Evolutionary conservation across 2,329 filamentous ascomycete species (phyloP).

Genomic region (Fusarium succisae): DNA sequence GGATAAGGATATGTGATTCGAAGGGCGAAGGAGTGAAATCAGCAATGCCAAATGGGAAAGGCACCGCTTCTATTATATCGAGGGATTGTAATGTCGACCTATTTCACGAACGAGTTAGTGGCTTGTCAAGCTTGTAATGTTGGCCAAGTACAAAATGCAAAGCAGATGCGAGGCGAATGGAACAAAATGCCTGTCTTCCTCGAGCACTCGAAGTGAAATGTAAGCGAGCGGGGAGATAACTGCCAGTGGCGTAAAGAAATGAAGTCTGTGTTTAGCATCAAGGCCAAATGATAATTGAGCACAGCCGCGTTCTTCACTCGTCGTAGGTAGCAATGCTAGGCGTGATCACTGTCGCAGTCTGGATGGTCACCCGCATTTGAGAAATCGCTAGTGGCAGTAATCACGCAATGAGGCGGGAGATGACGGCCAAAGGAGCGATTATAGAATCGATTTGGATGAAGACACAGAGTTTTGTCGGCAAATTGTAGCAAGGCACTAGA

Average conservation of each 20-base stretch:
- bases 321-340: conserved; percentile 11
- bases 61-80: conserved; percentile 18
- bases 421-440: conserved; percentile 15
- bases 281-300: conserved; percentile 23
- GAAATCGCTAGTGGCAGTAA: conserved; percentile 33
- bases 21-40: conserved; percentile 5
- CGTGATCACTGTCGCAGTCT: conserved; percentile 27
- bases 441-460: conserved; percentile 12
- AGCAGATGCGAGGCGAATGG: conserved; percentile 4
- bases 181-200: conserved; percentile 3
- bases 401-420: conserved; percentile 36
- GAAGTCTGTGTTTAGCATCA: conserved; percentile 7
- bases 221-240: background rate
- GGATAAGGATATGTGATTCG: conserved; percentile 2
- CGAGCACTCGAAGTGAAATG: conserved; percentile 1
- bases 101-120: conserved; percentile 38
- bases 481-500: conserved; percentile 20
- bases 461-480: conserved; percentile 20
- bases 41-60: conserved; percentile 1
- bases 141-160: conserved; percentile 14
- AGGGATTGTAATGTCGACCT: conserved; percentile 29
- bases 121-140: conserved; percentile 13
- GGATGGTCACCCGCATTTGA: conserved; percentile 39
- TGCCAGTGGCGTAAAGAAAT: background rate
- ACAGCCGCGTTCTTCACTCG: conserved; percentile 32